Evolutionary conservation across 352 stramenopile genomes (phyloP).

Genomic region (Hyphochytrium catenoides): DNA sequence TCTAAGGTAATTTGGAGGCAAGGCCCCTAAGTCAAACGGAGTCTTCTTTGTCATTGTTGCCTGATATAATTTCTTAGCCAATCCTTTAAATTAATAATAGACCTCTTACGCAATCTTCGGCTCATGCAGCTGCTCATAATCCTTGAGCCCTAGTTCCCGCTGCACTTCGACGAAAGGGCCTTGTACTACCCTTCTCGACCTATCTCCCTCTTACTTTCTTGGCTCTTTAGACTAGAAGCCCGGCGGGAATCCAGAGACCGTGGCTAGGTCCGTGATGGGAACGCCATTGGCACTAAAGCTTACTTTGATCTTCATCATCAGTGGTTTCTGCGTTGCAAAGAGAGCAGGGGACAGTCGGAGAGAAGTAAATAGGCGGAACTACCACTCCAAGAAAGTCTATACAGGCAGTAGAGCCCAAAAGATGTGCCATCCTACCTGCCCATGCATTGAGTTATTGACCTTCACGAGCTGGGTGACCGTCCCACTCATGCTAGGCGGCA

Average conservation of each 20-base stretch:
- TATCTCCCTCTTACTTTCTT: neutral
- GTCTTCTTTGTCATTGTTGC: no score
- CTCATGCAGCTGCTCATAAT: no score
- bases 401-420: neutral
- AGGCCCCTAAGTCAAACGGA: no score
- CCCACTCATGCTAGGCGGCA: constrained; percentile 52
- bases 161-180: no score
- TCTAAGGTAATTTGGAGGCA: no score
- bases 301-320: constrained; percentile 55
- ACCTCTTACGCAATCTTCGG: no score
- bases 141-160: no score
- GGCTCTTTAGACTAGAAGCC: constrained; percentile 18
- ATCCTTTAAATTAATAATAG: no score
- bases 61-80: no score
- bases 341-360: neutral
- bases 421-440: constrained; percentile 26
- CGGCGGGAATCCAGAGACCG: constrained; percentile 39
- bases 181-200: no score
- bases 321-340: constrained; percentile 32
- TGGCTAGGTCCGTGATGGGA: constrained; percentile 57
- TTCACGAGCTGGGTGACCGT: constrained; percentile 80
- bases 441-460: constrained; percentile 83
- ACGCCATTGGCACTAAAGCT: constrained; percentile 53
- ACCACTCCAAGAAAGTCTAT: constrained; percentile 1
- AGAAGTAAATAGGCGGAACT: neutral